Evolutionary conservation across 1,284 basidiomycete genomes (phyloP).

Genomic region (Ceratobasidium sp.): DNA sequence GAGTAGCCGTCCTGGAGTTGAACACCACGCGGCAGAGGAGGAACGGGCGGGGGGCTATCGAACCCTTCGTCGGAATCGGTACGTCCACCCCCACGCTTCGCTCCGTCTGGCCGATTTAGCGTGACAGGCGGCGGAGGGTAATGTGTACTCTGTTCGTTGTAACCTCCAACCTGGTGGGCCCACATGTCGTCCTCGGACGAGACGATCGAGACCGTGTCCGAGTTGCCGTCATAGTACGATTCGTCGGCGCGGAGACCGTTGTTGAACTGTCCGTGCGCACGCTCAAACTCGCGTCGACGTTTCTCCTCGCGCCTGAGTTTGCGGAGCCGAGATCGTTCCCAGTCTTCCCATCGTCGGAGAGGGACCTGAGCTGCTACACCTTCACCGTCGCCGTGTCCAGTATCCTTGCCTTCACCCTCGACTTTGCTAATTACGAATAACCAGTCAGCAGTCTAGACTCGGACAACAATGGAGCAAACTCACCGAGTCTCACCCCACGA

Average conservation of each 20-base stretch:
- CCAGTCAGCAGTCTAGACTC: not conserved
- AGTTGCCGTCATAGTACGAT: conserved; percentile 61
- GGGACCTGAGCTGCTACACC: conserved; percentile 73
- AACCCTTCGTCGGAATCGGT: conserved; percentile 81
- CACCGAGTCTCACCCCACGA: conserved; percentile 98
- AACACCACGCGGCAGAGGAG: conserved; percentile 35
- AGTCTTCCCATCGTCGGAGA: conserved; percentile 97
- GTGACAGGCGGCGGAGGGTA: conserved; percentile 86
- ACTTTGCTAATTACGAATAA: conserved; percentile 72
- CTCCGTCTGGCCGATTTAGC: conserved; percentile 57
- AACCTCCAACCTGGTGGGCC: conserved; percentile 84
- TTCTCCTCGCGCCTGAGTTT: conserved; percentile 91
- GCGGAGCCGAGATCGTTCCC: conserved; percentile 95
- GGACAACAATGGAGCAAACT: conserved; percentile 46
- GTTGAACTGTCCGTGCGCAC: conserved; percentile 67
- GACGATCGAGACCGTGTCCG: conserved; percentile 76
- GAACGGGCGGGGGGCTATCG: conserved; percentile 57
- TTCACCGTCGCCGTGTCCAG: conserved; percentile 76
- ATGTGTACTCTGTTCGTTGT: conserved; percentile 82
- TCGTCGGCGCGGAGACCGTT: conserved; percentile 47
- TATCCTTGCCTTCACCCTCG: conserved; percentile 82
- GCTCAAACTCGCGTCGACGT: conserved; percentile 79
- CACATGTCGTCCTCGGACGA: conserved; percentile 89
- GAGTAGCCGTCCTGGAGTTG: conserved; percentile 63
- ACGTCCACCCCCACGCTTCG: conserved; percentile 62